Conservation (phyloP, 2,329 filamentous ascomycete species). For the Pyrenophora graminea region DNA sequence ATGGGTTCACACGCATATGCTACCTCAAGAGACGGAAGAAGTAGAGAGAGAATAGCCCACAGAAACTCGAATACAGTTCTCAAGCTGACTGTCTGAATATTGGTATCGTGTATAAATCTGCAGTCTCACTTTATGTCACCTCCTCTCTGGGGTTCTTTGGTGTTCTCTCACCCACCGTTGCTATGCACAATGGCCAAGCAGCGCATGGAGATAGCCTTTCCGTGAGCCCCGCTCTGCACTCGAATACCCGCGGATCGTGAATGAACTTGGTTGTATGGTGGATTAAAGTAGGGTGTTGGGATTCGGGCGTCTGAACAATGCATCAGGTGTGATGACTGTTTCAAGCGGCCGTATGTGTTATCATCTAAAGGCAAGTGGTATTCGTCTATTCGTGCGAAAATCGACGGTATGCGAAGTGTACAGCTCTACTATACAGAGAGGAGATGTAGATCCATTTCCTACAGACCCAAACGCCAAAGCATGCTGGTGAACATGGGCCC, state of each 20-base stretch:
- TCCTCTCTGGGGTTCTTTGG: constrained; percentile 31
- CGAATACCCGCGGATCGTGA: constrained; percentile 10
- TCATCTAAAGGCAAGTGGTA: constrained; percentile 19
- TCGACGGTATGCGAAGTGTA: constrained; percentile 10
- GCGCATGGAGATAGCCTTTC: constrained; percentile 20
- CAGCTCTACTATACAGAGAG: constrained; percentile 20
- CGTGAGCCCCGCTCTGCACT: constrained; percentile 13
- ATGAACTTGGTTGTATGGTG: neutral
- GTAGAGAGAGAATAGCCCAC: constrained; percentile 14
- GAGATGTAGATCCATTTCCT: constrained; percentile 1
- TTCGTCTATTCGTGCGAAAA: neutral
- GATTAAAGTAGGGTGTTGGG: constrained; percentile 26
- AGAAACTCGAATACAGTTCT: constrained; percentile 4
- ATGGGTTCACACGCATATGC: constrained; percentile 38
- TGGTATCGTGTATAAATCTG: constrained; percentile 30
- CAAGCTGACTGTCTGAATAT: constrained; percentile 30
- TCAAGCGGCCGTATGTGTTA: constrained; percentile 31
- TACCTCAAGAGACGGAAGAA: constrained; percentile 30
- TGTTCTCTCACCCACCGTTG: constrained; percentile 22
- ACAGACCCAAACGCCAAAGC: constrained; percentile 13
- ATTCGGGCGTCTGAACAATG: constrained; percentile 20
- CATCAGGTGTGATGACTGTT: constrained; percentile 37
- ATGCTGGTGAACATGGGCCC: constrained; percentile 11
- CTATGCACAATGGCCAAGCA: constrained; percentile 22
- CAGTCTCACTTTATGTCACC: constrained; percentile 35